Evolutionary conservation across 768 basidiomycete species (phyloP).

Genomic region (Suillus occidentalis): DNA sequence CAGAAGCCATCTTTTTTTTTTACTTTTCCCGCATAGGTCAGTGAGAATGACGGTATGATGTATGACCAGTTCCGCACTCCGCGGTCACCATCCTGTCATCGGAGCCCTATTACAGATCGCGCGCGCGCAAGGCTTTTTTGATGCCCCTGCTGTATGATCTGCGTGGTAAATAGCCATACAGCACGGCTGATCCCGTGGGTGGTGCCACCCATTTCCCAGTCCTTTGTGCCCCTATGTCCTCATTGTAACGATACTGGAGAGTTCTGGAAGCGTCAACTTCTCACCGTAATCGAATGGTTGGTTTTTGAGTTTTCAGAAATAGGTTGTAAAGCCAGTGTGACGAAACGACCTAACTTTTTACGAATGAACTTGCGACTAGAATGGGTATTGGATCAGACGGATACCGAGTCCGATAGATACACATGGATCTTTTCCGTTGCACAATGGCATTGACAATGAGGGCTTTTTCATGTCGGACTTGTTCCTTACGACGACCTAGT

Average conservation of each 20-base stretch:
- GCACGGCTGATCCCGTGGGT: not conserved
- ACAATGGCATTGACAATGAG: not conserved
- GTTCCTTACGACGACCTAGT: not conserved
- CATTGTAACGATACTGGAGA: not conserved
- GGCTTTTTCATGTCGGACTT: constrained; percentile 3
- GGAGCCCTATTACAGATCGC: constrained; percentile 3
- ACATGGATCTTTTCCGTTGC: constrained; percentile 6
- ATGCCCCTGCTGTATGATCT: constrained; percentile 1
- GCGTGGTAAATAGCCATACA: not conserved
- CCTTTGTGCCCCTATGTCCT: constrained; percentile 1
- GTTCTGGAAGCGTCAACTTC: constrained; percentile 1
- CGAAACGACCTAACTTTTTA: not conserved
- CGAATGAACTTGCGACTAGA: not conserved
- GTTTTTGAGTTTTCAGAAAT: not conserved
- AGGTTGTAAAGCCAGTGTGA: not conserved
- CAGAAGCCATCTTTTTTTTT: constrained; percentile 9
- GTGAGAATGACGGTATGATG: constrained; percentile 5
- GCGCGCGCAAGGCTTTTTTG: not conserved
- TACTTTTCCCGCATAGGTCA: constrained; percentile 7
- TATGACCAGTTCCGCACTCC: constrained; percentile 14
- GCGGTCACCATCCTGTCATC: constrained; percentile 13
- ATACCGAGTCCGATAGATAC: constrained; percentile 8
- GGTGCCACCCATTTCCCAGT: not conserved
- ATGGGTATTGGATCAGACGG: not conserved
- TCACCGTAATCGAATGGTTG: not conserved